Base-by-base conservation (phyloP, 495 filamentous ascomycete genomes). In the Xylaria castorea region DNA sequence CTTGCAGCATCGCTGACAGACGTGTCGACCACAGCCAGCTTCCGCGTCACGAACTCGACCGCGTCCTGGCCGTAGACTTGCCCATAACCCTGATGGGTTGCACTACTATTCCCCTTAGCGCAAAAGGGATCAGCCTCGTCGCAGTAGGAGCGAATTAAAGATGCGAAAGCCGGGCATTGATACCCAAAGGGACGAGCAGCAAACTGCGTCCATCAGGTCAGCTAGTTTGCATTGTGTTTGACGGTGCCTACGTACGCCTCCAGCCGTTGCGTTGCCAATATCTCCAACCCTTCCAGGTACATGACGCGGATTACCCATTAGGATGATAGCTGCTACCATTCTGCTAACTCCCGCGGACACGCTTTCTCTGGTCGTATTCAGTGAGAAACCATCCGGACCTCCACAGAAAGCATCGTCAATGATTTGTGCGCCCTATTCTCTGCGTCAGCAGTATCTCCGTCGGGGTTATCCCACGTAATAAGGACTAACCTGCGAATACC, bases 321-420 rank as follows among this genome's bases (percentile, higher is more conserved):
- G 80, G 63, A 91, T 89, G 36, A 85, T 85, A 9, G 87, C 89
- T 57, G 87, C 88, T 38, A 89, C 82, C 80, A 83, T 85, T 44
- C 79, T 82, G 34, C 84, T 75, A 7, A 86, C 79, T 6, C 83
- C 84, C 18, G 81, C 76, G 0, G 84, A 82, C 7, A 85, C 80
- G 46, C 88, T 80, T 9, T 78, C 82, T 16, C 81, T 80, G 0
- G 84, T 81, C 0, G 82, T 85, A 73, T 85, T 85, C 62, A 85
- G 73, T n/a, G 83, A 84, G 42, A 82, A 75, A 53, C 86, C 83
- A 65, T 88, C 86, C 3, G 86, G 87, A 2, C 87, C 89, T 38
- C 89, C 89, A 77, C 89, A 90, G 38, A 90, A 81, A 50, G 87
- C 88, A 68, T 87, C 86, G 69, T 91, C 89, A 63, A 90, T 81